Conservation (phyloP, 2,329 filamentous ascomycete genomes). For the Dothideomycetidae sp. region DNA sequence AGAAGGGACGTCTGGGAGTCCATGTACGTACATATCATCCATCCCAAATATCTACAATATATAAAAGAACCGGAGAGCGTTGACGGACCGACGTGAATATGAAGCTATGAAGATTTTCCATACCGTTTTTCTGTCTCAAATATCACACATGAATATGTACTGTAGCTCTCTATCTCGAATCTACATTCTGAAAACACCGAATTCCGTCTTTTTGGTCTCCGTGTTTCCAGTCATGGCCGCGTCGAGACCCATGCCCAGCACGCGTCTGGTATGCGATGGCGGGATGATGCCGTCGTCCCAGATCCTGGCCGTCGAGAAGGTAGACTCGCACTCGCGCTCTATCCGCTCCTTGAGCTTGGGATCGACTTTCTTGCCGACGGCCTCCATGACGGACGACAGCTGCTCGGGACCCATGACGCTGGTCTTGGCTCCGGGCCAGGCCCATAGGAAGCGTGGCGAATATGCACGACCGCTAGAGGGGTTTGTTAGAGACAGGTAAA, state of each 20-base stretch:
- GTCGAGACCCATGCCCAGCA: slow-evolving; percentile 35
- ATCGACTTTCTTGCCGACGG: slow-evolving; percentile 72
- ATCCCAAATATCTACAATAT: no score
- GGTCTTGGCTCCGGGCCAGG: slow-evolving; percentile 95
- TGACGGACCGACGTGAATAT: no score
- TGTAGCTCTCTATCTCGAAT: no score
- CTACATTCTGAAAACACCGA: slow-evolving; percentile 28
- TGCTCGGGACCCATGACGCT: slow-evolving; percentile 95
- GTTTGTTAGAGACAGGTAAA: neutral
- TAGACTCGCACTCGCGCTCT: slow-evolving; percentile 76
- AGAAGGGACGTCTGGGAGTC: neutral
- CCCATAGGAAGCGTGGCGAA: slow-evolving; percentile 80
- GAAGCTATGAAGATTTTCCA: no score
- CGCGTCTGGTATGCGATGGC: slow-evolving; percentile 33
- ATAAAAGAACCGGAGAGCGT: no score
- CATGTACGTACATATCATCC: no score
- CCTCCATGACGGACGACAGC: slow-evolving; percentile 83
- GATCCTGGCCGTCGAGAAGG: slow-evolving; percentile 73
- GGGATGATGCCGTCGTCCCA: slow-evolving; percentile 54
- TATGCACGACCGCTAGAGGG: slow-evolving; percentile 64
- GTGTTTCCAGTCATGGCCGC: slow-evolving; percentile 27
- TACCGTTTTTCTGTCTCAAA: no score
- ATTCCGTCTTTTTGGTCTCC: slow-evolving; percentile 23
- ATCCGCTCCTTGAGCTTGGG: slow-evolving; percentile 70
- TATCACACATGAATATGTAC: no score